Evolutionary conservation across 75 land plant species (phyloP).

Genomic region (Cupressus sempervirens): DNA sequence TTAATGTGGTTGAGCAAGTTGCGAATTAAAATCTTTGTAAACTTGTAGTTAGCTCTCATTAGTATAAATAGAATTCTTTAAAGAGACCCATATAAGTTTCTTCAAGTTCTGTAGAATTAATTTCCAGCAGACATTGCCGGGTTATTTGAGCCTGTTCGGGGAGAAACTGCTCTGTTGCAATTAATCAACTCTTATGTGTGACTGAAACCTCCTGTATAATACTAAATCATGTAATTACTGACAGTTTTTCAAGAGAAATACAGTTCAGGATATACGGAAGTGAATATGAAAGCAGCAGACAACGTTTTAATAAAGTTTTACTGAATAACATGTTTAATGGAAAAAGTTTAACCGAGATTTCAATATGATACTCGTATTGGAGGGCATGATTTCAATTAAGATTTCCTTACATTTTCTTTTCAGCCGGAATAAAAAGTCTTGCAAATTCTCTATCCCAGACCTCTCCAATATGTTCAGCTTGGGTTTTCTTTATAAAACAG

Average conservation of each 20-base stretch:
- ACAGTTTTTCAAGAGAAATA: background rate
- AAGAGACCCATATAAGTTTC: too few relatives aligned
- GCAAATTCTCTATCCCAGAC: background rate
- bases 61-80: too few relatives aligned
- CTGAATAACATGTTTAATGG: background rate
- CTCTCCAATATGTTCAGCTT: background rate
- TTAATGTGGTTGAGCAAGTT: too few relatives aligned
- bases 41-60: too few relatives aligned
- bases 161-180: background rate
- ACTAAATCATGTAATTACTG: background rate
- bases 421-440: background rate
- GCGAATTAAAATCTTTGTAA: background rate
- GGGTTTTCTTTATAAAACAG: background rate
- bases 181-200: too few relatives aligned
- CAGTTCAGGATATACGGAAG: background rate
- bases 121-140: too few relatives aligned
- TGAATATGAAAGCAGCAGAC: background rate
- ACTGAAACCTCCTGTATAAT: background rate
- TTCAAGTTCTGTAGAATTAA: too few relatives aligned
- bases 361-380: background rate
- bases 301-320: background rate
- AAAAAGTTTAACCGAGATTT: background rate
- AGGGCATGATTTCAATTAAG: background rate
- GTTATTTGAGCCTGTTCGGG: too few relatives aligned
- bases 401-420: background rate